Conservation (phyloP, 805 yeast genomes). For the Kodamaea hsintzibuensis region DNA sequence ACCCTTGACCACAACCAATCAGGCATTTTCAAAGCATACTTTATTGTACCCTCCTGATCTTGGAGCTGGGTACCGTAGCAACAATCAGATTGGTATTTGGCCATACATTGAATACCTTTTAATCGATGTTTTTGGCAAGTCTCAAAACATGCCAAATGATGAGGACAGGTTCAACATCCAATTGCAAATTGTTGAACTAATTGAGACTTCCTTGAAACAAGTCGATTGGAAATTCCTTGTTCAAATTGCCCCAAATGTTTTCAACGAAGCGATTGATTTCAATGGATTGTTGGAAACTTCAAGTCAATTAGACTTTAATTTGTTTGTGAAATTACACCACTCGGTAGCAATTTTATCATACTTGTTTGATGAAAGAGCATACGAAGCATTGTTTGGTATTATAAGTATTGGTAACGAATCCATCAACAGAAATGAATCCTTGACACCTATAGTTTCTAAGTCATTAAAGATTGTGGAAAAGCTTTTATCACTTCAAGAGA, state of each 20-base stretch:
- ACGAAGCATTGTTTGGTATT: constrained; percentile 55
- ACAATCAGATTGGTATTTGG: constrained; percentile 58
- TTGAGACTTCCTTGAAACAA: constrained; percentile 39
- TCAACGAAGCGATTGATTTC: constrained; percentile 6
- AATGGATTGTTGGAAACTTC: constrained; percentile 18
- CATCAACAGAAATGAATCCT: constrained; percentile 43
- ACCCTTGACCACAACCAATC: not conserved
- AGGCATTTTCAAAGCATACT: constrained; percentile 21
- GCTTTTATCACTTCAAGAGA: constrained; percentile 54
- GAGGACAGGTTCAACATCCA: constrained; percentile 50
- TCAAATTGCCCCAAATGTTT: constrained; percentile 39
- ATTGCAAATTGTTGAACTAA: constrained; percentile 50
- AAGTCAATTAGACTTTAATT: constrained; percentile 21
- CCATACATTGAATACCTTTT: constrained; percentile 76
- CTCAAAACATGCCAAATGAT: constrained; percentile 37
- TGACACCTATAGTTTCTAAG: constrained; percentile 36
- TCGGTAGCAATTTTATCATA: constrained; percentile 64
- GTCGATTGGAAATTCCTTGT: constrained; percentile 48
- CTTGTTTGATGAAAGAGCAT: constrained; percentile 60
- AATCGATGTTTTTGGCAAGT: constrained; percentile 61
- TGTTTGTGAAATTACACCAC: constrained; percentile 63
- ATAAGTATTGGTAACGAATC: constrained; percentile 61
- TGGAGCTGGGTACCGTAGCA: constrained; percentile 56
- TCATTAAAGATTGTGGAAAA: constrained; percentile 47
- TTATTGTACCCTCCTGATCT: constrained; percentile 62